Evolutionary conservation across 2,329 filamentous ascomycete genomes (phyloP).

Genomic region (Xylariales sp.): DNA sequence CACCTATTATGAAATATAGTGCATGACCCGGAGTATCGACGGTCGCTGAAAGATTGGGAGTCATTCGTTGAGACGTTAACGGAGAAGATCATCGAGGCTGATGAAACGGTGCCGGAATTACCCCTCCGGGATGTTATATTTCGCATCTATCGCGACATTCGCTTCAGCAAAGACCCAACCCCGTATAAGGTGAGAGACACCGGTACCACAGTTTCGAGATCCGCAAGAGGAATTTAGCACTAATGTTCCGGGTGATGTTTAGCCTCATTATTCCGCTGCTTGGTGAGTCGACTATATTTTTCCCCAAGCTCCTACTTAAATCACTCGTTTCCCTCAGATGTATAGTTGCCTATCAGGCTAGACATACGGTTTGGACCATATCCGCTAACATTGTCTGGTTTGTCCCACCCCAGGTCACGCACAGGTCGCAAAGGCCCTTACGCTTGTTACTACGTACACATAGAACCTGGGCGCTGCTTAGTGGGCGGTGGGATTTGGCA

Average conservation of each 20-base stretch:
- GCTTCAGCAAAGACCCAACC: slow-evolving; percentile 85
- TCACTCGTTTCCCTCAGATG: not conserved
- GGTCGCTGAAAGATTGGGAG: slow-evolving; percentile 83
- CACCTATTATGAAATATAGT: slow-evolving; percentile 58
- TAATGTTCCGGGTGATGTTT: slow-evolving; percentile 1
- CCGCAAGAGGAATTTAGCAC: not conserved
- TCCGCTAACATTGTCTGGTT: slow-evolving; percentile 40
- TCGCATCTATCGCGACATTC: slow-evolving; percentile 86
- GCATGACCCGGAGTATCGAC: slow-evolving; percentile 82
- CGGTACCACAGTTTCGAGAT: not conserved
- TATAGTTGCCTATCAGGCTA: not conserved
- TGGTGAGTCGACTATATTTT: slow-evolving; percentile 62
- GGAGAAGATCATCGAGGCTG: slow-evolving; percentile 74
- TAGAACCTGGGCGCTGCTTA: slow-evolving; percentile 77
- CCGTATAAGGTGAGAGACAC: slow-evolving; percentile 79
- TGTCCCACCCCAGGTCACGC: slow-evolving; percentile 68
- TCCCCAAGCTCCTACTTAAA: not conserved
- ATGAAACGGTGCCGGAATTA: slow-evolving; percentile 86
- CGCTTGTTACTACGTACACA: slow-evolving; percentile 88
- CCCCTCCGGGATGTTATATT: slow-evolving; percentile 88
- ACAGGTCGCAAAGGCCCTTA: slow-evolving; percentile 89
- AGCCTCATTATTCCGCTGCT: slow-evolving; percentile 85
- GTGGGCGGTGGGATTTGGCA: slow-evolving; percentile 87
- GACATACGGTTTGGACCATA: slow-evolving; percentile 6
- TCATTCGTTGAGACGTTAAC: slow-evolving; percentile 80